phyloP scores from a whole-genome alignment of 1,284 basidiomycete genomes.

The Coniferiporia weirii region DNA sequence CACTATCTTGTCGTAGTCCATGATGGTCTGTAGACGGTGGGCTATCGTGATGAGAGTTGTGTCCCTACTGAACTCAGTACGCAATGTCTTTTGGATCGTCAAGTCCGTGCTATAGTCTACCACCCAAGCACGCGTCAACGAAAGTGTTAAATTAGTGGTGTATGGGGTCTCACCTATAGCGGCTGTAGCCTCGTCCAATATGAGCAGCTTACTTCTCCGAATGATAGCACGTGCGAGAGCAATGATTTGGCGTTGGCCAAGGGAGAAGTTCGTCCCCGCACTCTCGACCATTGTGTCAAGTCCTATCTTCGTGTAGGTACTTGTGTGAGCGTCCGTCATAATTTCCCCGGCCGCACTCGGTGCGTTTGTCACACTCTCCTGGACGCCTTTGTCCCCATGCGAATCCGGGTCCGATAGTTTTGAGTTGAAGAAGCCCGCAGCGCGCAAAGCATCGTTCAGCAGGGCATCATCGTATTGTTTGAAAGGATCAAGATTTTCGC shows the following conservation, averaged over 20 bases:
- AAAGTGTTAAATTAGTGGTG: neutral
- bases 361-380: conserved; percentile 39
- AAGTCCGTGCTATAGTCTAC: conserved; percentile 23
- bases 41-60: conserved; percentile 32
- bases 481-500: conserved; percentile 34
- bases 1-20: conserved; percentile 31
- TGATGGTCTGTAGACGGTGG: conserved; percentile 33
- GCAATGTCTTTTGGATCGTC: conserved; percentile 22
- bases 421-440: conserved; percentile 34
- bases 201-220: conserved; percentile 26
- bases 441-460: conserved; percentile 42
- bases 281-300: conserved; percentile 16
- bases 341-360: conserved; percentile 29
- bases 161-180: conserved; percentile 24
- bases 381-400: conserved; percentile 20
- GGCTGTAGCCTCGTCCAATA: conserved; percentile 31
- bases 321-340: neutral
- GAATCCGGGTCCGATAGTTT: conserved; percentile 8
- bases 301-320: neutral
- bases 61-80: conserved; percentile 22
- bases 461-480: conserved; percentile 42
- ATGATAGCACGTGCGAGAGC: conserved; percentile 39
- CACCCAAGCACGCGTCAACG: neutral
- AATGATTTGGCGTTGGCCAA: conserved; percentile 31
- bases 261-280: conserved; percentile 15